These are phyloP conservation scores for Suillus americanus DNA, from an alignment of 768 basidiomycete species.

Conservation along the genomic window DNA sequence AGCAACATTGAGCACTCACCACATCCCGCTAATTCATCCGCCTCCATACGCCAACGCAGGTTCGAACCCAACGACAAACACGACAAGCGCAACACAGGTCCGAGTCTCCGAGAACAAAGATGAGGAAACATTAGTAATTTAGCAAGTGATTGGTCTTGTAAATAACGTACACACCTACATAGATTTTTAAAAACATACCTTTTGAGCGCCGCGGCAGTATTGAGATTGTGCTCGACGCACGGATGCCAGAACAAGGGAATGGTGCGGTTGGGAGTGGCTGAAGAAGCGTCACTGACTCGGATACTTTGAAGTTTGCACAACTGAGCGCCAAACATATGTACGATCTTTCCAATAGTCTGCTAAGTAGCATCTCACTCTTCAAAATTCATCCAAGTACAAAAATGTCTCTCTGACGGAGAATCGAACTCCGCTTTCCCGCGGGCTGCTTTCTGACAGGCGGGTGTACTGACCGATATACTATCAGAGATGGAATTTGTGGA, in stretches of 20 bases:
- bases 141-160: no score
- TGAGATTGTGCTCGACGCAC: no score
- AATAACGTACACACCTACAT: no score
- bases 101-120: no score
- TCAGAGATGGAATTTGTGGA: background rate
- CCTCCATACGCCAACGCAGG: slow-evolving; percentile 67
- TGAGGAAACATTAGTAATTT: no score
- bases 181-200: no score
- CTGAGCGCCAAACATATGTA: no score
- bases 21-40: slow-evolving; percentile 81
- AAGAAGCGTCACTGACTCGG: no score
- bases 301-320: no score
- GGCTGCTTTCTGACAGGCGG: slow-evolving; percentile 1
- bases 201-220: no score
- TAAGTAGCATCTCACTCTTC: background rate
- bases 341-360: background rate
- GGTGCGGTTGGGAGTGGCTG: no score
- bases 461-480: slow-evolving; percentile 6
- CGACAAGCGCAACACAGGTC: slow-evolving; percentile 61
- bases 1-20: slow-evolving; percentile 14
- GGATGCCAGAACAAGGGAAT: no score
- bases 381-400: background rate
- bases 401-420: background rate
- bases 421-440: slow-evolving; percentile 4
- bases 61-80: slow-evolving; percentile 63